Conservation (phyloP, 768 basidiomycete species). For the Phylloporus sp. region DNA sequence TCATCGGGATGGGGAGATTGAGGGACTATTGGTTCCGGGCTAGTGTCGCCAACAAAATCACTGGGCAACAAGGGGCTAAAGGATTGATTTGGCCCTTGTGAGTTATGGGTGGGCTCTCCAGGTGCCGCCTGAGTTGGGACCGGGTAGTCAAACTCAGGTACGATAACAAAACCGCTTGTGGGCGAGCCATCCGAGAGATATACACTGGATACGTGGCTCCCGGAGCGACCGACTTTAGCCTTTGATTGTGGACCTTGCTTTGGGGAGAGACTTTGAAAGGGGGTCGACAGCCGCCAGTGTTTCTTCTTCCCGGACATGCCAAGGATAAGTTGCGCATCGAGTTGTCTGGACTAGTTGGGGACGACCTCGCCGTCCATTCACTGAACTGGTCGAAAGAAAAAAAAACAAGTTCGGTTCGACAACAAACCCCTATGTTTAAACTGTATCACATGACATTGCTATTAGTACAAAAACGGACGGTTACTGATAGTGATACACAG, state of each 20-base stretch:
- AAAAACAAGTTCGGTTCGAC: neutral
- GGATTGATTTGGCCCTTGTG: neutral
- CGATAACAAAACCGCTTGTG: slow-evolving; percentile 13
- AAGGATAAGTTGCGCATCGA: slow-evolving; percentile 9
- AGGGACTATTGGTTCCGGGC: neutral
- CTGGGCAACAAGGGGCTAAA: neutral
- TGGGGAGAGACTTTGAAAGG: slow-evolving; percentile 17
- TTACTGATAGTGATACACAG: neutral
- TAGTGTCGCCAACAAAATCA: neutral
- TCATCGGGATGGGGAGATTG: neutral
- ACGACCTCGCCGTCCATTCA: neutral
- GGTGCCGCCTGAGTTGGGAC: neutral
- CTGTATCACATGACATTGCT: slow-evolving; percentile 9
- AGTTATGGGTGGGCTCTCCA: neutral
- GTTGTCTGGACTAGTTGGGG: neutral
- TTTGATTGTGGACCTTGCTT: slow-evolving; percentile 7
- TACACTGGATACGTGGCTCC: slow-evolving; percentile 16
- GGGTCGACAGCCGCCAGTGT: slow-evolving; percentile 19
- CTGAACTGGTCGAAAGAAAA: neutral
- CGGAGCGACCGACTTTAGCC: neutral
- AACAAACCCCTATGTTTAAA: slow-evolving; percentile 11
- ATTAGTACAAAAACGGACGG: neutral
- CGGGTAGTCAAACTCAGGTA: slow-evolving; percentile 25
- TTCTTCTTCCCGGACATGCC: slow-evolving; percentile 28
- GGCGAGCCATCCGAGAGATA: slow-evolving; percentile 19